Base-by-base conservation (phyloP, 768 basidiomycete genomes). In the Pleurotus tuoliensis region DNA sequence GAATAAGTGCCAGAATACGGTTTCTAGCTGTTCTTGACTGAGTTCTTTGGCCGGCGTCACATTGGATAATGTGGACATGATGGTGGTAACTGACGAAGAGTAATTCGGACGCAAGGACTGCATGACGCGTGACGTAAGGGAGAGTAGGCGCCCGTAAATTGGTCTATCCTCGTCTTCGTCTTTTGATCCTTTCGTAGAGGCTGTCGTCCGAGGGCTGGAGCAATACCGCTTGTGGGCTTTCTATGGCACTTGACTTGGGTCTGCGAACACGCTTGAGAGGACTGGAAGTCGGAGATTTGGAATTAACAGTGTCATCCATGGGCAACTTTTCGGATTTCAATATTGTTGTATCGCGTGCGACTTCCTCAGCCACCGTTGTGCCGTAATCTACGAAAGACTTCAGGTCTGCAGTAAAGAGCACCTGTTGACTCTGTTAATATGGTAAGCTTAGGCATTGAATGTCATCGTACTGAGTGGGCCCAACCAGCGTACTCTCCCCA, bases 401-500 rank as follows among this genome's bases (percentile, higher is more conserved):
- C 27, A 90, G 69, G 61, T 90, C 89, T 6, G 89, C 80, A 1
- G 89, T 88, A 59, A 90, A 90, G 30, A 90, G 70, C 5, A 90
- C 83, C 88, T 90, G 57, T 52, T n/a, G 30, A 39, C 5, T 12
- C 18, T n/a, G 34, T 41, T 22, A 54, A 13, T 27, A 8, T 39
- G 37, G 12, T 2, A 34, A 11, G 30, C 30, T 34, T 34, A 56
- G 16, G 46, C 45, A 30, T 20, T 30, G 40, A 69, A 34, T 11
- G n/a, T 18, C 8, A 13, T n/a, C 81, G 47, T 58, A 92, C 92
- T 0, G 87, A 84, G 66, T 96, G 94, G 0, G 90, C 89, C 94
- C 94, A 96, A 15, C 94, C 94, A 4, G 92, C 92, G 65, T 88
- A 85, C 1, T 83, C 76, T 7, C 92, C 92, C 94, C 94, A 97